Percentiles rank a stretch among this genome's conserved stretches.
Conservation (phyloP, 352 stramenopile species). For the Phytophthora boehmeriae region DNA sequence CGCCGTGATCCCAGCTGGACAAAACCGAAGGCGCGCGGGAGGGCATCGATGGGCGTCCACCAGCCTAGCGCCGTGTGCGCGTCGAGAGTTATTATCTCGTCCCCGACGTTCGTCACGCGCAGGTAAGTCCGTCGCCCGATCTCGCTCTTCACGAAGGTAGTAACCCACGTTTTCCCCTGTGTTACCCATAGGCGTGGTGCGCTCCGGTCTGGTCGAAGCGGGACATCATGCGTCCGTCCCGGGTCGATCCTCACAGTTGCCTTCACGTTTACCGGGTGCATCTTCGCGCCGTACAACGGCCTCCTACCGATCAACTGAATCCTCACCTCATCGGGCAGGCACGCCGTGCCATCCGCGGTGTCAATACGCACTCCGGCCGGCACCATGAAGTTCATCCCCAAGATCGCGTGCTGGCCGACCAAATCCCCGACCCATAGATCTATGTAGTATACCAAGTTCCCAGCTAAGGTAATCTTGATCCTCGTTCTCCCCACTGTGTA, state of each 20-base stretch:
- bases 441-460: background rate
- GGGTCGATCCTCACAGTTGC: background rate
- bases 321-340: constrained; percentile 16
- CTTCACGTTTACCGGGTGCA: background rate
- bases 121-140: constrained; percentile 1
- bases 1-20: background rate
- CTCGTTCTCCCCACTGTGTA: constrained; percentile 1
- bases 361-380: constrained; percentile 10
- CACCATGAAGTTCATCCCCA: constrained; percentile 27
- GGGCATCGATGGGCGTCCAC: background rate
- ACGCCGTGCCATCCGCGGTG: constrained; percentile 8
- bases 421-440: constrained; percentile 15
- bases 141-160: background rate
- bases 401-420: constrained; percentile 13
- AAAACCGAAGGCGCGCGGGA: constrained; percentile 14
- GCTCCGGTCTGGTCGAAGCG: background rate
- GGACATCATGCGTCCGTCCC: background rate
- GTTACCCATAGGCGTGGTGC: constrained; percentile 6
- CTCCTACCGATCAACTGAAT: constrained; percentile 1
- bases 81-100: background rate
- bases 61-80: background rate
- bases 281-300: background rate
- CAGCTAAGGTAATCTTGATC: constrained; percentile 5
- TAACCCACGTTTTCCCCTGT: background rate
- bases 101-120: constrained; percentile 6